A percentile compares a stretch with the other conserved stretches of the same genome.
Evolutionary conservation across 441 rosid genomes (phyloP).

Genomic region (Gossypium schwendimanii): DNA sequence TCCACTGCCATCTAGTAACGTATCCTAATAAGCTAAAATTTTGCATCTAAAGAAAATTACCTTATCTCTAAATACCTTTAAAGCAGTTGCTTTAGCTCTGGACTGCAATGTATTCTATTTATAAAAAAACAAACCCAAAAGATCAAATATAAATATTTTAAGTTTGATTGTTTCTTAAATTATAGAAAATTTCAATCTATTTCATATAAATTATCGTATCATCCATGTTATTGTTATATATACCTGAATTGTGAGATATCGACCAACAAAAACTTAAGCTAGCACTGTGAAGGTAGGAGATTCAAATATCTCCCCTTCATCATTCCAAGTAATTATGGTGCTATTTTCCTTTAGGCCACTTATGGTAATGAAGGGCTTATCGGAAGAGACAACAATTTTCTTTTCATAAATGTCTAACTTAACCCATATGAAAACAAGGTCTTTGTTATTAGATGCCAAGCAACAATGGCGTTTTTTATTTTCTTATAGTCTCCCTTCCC

Average conservation of each 20-base stretch:
- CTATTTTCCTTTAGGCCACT: not conserved
- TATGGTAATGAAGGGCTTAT: not conserved
- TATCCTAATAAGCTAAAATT: not conserved
- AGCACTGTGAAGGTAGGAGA: not conserved
- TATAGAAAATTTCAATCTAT: not conserved
- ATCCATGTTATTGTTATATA: not conserved
- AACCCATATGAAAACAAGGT: not conserved
- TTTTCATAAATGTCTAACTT: not conserved
- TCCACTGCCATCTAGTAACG: not conserved
- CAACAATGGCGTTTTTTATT: not conserved
- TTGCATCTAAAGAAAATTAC: not conserved
- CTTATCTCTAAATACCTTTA: not conserved
- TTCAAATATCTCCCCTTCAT: not conserved
- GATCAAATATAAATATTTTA: no score
- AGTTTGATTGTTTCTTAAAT: not conserved
- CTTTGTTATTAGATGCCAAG: not conserved
- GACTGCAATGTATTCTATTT: not conserved
- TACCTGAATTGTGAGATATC: not conserved
- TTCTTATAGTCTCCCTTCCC: conserved; percentile 8
- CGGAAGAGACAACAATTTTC: not conserved
- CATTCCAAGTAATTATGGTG: not conserved
- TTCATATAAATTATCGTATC: not conserved
- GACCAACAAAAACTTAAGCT: not conserved
- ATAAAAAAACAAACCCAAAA: not conserved
- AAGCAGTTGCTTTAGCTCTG: not conserved